A percentile compares a stretch with the other conserved stretches of the same genome.
Conservation (phyloP, 2,329 filamentous ascomycete species). For the Penicillium sp. region DNA sequence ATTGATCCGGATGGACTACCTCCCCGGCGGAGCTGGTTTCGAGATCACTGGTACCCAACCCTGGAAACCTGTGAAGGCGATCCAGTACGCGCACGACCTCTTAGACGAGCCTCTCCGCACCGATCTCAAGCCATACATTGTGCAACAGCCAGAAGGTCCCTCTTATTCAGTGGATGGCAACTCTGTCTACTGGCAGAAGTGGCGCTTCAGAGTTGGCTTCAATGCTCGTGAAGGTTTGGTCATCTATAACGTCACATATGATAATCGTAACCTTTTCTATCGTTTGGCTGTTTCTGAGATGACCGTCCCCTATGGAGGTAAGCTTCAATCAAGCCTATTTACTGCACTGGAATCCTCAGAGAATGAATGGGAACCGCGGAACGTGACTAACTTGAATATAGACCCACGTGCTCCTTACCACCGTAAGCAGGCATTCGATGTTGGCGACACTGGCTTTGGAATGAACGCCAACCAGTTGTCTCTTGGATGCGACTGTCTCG, state of each 20-base stretch:
- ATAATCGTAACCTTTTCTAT: conserved; percentile 63
- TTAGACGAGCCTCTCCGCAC: conserved; percentile 59
- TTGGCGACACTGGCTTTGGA: conserved; percentile 64
- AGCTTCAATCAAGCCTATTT: neutral
- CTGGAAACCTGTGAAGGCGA: conserved; percentile 53
- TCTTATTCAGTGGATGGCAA: conserved; percentile 59
- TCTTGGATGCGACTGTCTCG: conserved; percentile 67
- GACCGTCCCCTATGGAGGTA: conserved; percentile 50
- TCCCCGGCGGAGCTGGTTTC: conserved; percentile 64
- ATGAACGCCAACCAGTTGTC: conserved; percentile 66
- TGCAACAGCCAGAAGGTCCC: conserved; percentile 62
- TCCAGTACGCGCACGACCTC: conserved; percentile 59
- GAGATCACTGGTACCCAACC: conserved; percentile 54
- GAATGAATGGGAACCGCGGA: too few species aligned
- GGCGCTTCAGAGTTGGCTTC: conserved; percentile 59
- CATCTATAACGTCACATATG: conserved; percentile 63
- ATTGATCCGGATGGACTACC: conserved; percentile 64
- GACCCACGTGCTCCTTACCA: conserved; percentile 66
- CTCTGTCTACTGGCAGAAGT: conserved; percentile 63
- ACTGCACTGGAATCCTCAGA: neutral
- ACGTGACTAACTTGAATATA: conserved; percentile 45
- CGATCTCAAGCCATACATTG: conserved; percentile 62
- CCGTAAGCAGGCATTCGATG: conserved; percentile 67
- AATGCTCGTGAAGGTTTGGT: conserved; percentile 64
- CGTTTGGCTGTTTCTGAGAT: conserved; percentile 64